phyloP scores from a whole-genome alignment of 225 moss, liverwort and hornwort species.

The Polytrichum commune region DNA sequence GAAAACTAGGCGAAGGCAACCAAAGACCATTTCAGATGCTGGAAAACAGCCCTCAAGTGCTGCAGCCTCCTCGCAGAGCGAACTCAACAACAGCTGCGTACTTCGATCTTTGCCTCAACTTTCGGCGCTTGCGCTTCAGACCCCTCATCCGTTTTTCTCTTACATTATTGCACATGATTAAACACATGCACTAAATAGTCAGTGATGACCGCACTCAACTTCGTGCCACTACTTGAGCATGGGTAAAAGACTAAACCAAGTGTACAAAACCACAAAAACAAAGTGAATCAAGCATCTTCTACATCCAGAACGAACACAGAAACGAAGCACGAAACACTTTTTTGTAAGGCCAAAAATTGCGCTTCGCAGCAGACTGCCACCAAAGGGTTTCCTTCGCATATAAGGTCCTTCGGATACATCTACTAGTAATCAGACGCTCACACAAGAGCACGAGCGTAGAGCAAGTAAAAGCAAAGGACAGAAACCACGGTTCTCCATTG shows the following conservation, averaged over 20 bases:
- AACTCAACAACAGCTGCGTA: neutral
- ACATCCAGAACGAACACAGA: too few relatives aligned
- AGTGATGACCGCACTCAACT: neutral
- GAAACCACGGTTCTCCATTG: neutral
- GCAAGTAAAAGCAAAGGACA: neutral
- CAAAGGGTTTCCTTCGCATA: too few relatives aligned
- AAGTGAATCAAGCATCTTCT: too few relatives aligned
- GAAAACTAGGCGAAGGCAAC: neutral
- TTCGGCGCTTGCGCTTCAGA: slow-evolving; percentile 27
- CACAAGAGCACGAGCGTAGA: neutral
- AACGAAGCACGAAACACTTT: too few relatives aligned
- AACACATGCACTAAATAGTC: neutral
- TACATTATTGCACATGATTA: slow-evolving; percentile 7
- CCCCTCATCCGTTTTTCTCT: slow-evolving; percentile 29
- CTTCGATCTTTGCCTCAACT: slow-evolving; percentile 33
- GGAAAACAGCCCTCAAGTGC: neutral
- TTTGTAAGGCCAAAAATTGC: too few relatives aligned
- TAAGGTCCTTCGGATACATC: too few relatives aligned
- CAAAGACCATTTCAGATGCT: neutral
- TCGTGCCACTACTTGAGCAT: neutral
- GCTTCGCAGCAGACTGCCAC: too few relatives aligned
- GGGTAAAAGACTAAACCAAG: neutral
- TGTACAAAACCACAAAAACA: too few relatives aligned
- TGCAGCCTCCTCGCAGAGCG: neutral
- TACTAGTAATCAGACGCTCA: neutral